phyloP scores from a whole-genome alignment of 768 basidiomycete genomes.

The Collybiopsis luxurians region DNA sequence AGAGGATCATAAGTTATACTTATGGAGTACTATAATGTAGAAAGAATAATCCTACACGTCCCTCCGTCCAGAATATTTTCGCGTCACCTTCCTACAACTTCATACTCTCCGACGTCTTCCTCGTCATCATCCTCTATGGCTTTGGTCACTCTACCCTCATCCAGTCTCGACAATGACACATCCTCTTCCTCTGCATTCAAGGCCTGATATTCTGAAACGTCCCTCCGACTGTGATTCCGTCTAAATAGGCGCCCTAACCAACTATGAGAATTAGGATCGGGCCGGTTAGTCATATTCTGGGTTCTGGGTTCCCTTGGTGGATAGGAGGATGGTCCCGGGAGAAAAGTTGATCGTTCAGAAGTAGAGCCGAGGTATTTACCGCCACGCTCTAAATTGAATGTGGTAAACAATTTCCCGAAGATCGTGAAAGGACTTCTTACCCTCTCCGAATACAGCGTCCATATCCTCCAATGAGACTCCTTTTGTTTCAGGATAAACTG shows the following conservation, averaged over 20 bases:
- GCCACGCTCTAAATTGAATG: neutral
- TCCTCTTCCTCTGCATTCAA: constrained; percentile 4
- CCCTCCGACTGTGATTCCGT: neutral
- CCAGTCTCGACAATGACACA: neutral
- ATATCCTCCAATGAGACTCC: constrained; percentile 88
- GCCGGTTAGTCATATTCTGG: neutral
- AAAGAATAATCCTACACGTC: neutral
- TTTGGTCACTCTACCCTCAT: neutral
- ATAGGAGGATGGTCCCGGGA: neutral
- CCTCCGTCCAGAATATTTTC: neutral
- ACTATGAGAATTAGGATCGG: neutral
- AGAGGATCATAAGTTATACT: neutral
- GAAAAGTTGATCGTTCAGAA: constrained; percentile 4
- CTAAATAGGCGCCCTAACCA: neutral
- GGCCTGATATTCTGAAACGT: neutral
- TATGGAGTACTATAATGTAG: neutral
- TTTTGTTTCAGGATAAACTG: constrained; percentile 86
- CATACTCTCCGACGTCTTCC: constrained; percentile 6
- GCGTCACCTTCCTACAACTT: neutral
- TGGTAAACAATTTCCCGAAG: neutral
- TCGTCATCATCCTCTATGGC: neutral
- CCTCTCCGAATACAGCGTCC: constrained; percentile 89
- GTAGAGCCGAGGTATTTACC: neutral
- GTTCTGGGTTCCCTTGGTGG: neutral
- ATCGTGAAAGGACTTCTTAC: constrained; percentile 30